Conservation (phyloP, 495 filamentous ascomycete species). For the Bryoglossum gracile region DNA sequence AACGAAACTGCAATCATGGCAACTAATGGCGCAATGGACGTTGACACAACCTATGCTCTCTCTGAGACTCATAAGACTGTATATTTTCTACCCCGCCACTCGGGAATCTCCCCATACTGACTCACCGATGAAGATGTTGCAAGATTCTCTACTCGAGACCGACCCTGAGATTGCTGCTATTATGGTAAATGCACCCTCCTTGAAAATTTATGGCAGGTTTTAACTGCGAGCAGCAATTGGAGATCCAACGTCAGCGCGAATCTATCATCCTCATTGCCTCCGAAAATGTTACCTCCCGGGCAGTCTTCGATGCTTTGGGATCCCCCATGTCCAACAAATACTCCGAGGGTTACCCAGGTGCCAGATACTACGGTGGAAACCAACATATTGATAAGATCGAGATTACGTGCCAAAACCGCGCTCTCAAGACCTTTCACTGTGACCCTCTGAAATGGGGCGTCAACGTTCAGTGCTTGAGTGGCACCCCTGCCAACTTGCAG, state of each 20-base stretch:
- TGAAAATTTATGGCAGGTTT: no score
- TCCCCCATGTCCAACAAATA: conserved; percentile 98
- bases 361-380: conserved; percentile 98
- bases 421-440: conserved; percentile 84
- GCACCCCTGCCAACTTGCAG: conserved; percentile 93
- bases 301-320: conserved; percentile 83
- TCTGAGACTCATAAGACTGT: conserved; percentile 84
- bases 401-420: conserved; percentile 90
- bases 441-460: conserved; percentile 92
- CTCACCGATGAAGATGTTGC: conserved; percentile 68
- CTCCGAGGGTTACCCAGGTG: conserved; percentile 96
- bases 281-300: conserved; percentile 83
- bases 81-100: conserved; percentile 29
- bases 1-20: conserved; percentile 17
- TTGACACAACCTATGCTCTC: conserved; percentile 63
- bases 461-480: conserved; percentile 93
- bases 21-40: conserved; percentile 7
- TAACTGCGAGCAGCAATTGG: conserved; percentile 75
- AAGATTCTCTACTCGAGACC: conserved; percentile 72
- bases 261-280: conserved; percentile 97
- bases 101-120: conserved; percentile 30
- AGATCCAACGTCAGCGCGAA: conserved; percentile 96
- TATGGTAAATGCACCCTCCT: conserved; percentile 74
- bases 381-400: conserved; percentile 97
- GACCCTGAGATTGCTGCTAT: conserved; percentile 91